phyloP scores from a whole-genome alignment of 495 filamentous ascomycete genomes.

The Penicillium bovifimosum region DNA sequence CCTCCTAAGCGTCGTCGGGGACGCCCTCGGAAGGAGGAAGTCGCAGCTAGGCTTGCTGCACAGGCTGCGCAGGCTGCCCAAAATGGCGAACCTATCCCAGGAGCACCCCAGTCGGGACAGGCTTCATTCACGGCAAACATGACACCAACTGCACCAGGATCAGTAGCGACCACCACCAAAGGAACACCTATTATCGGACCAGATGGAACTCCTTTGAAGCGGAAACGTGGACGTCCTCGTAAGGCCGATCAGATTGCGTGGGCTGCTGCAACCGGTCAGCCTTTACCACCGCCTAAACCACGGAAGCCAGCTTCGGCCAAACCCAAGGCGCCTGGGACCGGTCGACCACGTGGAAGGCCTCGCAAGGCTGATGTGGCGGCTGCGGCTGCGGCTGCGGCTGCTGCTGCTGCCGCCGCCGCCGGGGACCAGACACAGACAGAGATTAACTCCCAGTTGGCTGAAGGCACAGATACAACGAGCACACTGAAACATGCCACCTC shows the following conservation, averaged over 20 bases:
- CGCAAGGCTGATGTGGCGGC: constrained; percentile 37
- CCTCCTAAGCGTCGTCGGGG: constrained; percentile 23
- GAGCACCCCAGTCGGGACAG: constrained; percentile 15
- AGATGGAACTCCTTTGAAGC: constrained; percentile 34
- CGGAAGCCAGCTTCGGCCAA: constrained; percentile 15
- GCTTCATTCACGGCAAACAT: constrained; percentile 22
- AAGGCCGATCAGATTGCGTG: constrained; percentile 34
- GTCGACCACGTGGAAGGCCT: constrained; percentile 36
- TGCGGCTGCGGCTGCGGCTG: constrained; percentile 27
- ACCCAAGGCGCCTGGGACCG: constrained; percentile 31
- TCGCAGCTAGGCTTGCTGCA: constrained; percentile 20
- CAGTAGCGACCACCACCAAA: constrained; percentile 1
- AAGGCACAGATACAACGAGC: constrained; percentile 19
- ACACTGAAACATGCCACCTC: constrained; percentile 24
- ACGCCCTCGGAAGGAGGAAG: constrained; percentile 27
- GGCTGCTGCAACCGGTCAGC: constrained; percentile 22
- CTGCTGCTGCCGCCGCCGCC: constrained; percentile 15
- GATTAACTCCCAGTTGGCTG: not conserved
- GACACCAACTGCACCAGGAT: constrained; percentile 13
- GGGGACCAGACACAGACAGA: constrained; percentile 8
- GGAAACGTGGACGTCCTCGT: constrained; percentile 37
- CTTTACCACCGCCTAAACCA: constrained; percentile 19
- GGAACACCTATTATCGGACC: constrained; percentile 21
- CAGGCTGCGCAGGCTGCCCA: constrained; percentile 16
- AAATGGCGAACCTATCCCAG: constrained; percentile 13